Evolutionary conservation across 371 early-diverging fungal species (phyloP), one percentile per base, ranked within the genome.

Genomic region (Mucor mucedo): DNA sequence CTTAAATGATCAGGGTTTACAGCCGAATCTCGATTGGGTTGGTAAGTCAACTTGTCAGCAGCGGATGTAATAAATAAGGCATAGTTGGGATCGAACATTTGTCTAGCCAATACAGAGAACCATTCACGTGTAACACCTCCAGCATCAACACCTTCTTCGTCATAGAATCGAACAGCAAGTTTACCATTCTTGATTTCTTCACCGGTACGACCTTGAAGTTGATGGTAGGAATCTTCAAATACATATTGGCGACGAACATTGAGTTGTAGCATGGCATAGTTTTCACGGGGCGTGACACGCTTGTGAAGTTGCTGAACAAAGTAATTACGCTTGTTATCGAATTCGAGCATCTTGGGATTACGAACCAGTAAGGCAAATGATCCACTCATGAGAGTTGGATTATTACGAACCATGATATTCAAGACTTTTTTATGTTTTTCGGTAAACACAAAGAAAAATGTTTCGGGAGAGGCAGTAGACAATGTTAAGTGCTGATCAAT

Each of bases 41-140:
- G 98, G 75, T 98, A 97, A 0, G 98, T 97, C 14, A 97, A 85
- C 58, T 93, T 92, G 68, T 98, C 98, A 2, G 91, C 94, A 1
- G 98, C 97, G 5, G 98, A 94, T 4, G 95, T 93, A 69, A 89
- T 91, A 84, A 99, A 99, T 52, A 99, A 83, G 5, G 98, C 99
- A 72, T 98, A 98, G 77, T 98, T 92, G 9, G 99, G 99, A 76
- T 99, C 96, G 80, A 99, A 96, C 95, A 98, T 98, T 72, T 98
- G 96, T 54, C 96, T 85, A 7, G 98, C 92, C 5, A 99, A 85
- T 8, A 93, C 97, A 55, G 92, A 91, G 87, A 96, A 98, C 98
- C 99, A 99, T 80, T 99, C 99, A 62, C 99, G 89, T 4, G 97
- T 94, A 14, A 99, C 93, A 55, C 99, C 99, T 39, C 99, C 99